Conservation (phyloP, 495 filamentous ascomycete genomes). For the Neurospora sp. region DNA sequence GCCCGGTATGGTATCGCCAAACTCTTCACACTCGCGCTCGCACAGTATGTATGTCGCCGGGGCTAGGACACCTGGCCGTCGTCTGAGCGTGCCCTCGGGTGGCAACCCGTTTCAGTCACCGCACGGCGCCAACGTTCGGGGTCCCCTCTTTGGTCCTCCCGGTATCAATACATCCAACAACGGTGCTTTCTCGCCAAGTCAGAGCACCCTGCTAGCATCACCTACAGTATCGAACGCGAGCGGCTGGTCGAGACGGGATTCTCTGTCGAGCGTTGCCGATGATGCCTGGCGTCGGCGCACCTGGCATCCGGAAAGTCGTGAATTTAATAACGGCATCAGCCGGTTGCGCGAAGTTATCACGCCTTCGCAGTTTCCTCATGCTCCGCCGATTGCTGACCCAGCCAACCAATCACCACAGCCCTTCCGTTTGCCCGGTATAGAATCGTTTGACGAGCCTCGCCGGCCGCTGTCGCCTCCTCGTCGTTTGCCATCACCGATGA, state of each 20-base stretch:
- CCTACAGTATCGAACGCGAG: slow-evolving; percentile 57
- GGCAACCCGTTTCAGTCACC: slow-evolving; percentile 65
- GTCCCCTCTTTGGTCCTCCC: slow-evolving; percentile 48
- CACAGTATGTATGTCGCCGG: slow-evolving; percentile 56
- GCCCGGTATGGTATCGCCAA: slow-evolving; percentile 55
- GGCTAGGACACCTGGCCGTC: slow-evolving; percentile 55
- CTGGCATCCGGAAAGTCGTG: slow-evolving; percentile 77
- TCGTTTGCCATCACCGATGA: slow-evolving; percentile 58
- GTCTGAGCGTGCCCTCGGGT: slow-evolving; percentile 72
- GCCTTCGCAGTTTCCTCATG: slow-evolving; percentile 51
- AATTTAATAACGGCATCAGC: slow-evolving; percentile 29
- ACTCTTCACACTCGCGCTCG: slow-evolving; percentile 52
- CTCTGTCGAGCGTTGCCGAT: slow-evolving; percentile 48
- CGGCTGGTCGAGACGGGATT: slow-evolving; percentile 53
- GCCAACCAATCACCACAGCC: slow-evolving; percentile 21
- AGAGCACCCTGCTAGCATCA: slow-evolving; percentile 50
- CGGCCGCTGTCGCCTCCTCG: slow-evolving; percentile 53
- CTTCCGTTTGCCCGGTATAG: slow-evolving; percentile 73
- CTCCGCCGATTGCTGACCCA: slow-evolving; percentile 39
- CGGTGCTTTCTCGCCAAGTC: slow-evolving; percentile 42
- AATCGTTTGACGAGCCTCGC: slow-evolving; percentile 70
- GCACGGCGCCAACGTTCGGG: slow-evolving; percentile 45
- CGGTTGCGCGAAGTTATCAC: slow-evolving; percentile 42
- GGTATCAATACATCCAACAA: slow-evolving; percentile 41
- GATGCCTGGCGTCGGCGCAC: slow-evolving; percentile 74